Evolutionary conservation across 2,329 filamentous ascomycete species (phyloP), one percentile per base, ranked within the genome.

Genomic region (Colletotrichum spaethianum): DNA sequence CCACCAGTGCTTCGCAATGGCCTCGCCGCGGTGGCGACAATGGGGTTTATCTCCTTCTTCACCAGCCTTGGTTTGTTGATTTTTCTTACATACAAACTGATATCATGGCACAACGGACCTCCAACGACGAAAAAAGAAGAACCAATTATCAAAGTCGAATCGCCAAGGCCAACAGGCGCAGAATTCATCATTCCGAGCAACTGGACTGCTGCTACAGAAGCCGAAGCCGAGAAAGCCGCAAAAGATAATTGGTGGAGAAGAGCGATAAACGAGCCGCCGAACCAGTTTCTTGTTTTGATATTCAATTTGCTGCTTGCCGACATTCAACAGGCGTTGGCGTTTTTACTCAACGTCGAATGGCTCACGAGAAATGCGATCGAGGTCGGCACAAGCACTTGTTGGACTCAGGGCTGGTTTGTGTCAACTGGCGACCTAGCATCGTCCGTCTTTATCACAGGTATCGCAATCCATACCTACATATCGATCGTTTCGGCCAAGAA

Each of bases 221-320:
- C 33, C 16, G 55, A 46, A 11, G 52, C 28, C 23, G 62, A 50
- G 33, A 53, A 53, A 14, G 44, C 57, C 48, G 55, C 42, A 44
- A 46, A 48, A 60, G 61, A 68, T 20, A 31, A 40, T 1, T 69
- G 79, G 42, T 71, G 73, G 38, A 56, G 73, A n/a, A 75, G 77
- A 16, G 62, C 78, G 33, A 75, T 77, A 62, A 79, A 78, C 48
- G 80, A 82, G 26, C 81, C 84, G 7, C 86, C 86, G 0, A 93
- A 93, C 74, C 92, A 93, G 79, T 92, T 93, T 76, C 85, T 93
- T 36, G 83, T 93, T 0, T 84, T 94, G 5, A 91, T 93, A 70
- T 89, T 92, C 78, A 93, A 93, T 78, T 86, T 94, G 0, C 83
- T 94, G 6, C 81, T 92, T 28, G 91, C 92, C 70, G 92, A 94